Evolutionary conservation across 2,329 filamentous ascomycete species (phyloP), one percentile per base, ranked within the genome.

Genomic region (Ophiostoma quercus): DNA sequence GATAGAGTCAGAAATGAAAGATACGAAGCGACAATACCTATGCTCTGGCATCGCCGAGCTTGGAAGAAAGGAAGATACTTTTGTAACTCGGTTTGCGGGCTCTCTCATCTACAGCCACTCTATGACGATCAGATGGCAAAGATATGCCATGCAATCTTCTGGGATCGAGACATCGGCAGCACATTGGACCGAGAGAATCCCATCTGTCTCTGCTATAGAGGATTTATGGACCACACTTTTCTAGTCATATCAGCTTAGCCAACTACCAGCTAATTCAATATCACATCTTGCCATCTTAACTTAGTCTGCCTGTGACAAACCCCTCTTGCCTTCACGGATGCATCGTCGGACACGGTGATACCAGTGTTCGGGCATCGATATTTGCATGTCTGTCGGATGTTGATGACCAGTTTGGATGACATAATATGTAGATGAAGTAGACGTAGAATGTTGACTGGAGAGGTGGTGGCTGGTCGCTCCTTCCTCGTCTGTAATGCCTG

Each of bases 401-500:
- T n/a, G 22, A 34, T 34, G 14, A 34, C 29, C 16, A n/a, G 1
- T 34, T 1, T 29, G 7, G 43, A 47, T 47, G 43, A 47, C 54
- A 29, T 29, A 60, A 60, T 22, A 60, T 3, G 2, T 3, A 1
- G 25, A 29, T n/a, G n/a, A 29, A 29, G n/a, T 12, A 60, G 51
- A 29, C 22, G 8, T n/a, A n/a, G 14, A 57, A 22, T 22, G 19
- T 22, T 22, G n/a, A 22, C 14, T 25, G 22, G 8, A 57, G 51
- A 25, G 3, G 16, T n/a, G 16, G 19, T 16, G 43, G 51, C 22
- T 57, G 51, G n/a, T 57, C n/a, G 22, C 51, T 22, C 51, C 51
- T 57, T 57, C 51, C 51, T 57, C 22, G 19, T 57, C 43, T 19
- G 43, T 47, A 19, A 57, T 57, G 51, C 51, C n/a, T 57, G n/a